Evolutionary conservation across 805 yeast genomes (phyloP), one percentile per base, ranked within the genome.

Genomic region (Citeromyces nyonsensis): DNA sequence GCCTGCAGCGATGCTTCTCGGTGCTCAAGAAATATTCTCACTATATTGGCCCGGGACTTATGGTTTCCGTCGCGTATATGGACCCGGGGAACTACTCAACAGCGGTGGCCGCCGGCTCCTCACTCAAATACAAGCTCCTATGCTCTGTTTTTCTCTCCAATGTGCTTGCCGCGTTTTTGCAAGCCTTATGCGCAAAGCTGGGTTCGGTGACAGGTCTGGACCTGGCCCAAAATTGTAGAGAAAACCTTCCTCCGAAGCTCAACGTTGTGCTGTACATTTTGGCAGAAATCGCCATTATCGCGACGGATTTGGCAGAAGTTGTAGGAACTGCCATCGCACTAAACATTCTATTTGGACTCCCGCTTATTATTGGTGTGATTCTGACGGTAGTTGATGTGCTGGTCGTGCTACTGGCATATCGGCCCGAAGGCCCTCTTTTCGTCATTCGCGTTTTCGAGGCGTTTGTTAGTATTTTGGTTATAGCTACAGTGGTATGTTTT

Each of bases 11-110:
- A 11, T 12, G 15, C 81, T 80, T 29, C 26, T 15, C 30, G 7
- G 20, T 28, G 2, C 22, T 51, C 11, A 42, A 35, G 33, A 65
- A 63, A 35, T 67, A 63, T 49, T 35, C 58, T 37, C 42, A 46
- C 20, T 62, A 59, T 49, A 62, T 88, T n/a, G 97, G 97, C 0
- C 97, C 97, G 0, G 97, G 98, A 0, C 58, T 88, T 31, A 79
- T 88, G 94, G 94, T 91, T 2, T 69, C 86, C 4, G 95, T 88
- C 24, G 88, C 96, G 0, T 91, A 86, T 51, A 83, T 91, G 84
- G 97, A 88, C 45, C 97, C 98, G 0, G 98, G 98, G 4, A 88
- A 91, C 56, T 88, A 86, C 54, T 79, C 95, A 26, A 83, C 96
- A 1, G 94, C 91, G 7, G 95, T 88, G 10, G 81, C 91, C 6